Evolutionary conservation across 805 yeast genomes (phyloP).

Genomic region (Zygoascus flipseniorum): DNA sequence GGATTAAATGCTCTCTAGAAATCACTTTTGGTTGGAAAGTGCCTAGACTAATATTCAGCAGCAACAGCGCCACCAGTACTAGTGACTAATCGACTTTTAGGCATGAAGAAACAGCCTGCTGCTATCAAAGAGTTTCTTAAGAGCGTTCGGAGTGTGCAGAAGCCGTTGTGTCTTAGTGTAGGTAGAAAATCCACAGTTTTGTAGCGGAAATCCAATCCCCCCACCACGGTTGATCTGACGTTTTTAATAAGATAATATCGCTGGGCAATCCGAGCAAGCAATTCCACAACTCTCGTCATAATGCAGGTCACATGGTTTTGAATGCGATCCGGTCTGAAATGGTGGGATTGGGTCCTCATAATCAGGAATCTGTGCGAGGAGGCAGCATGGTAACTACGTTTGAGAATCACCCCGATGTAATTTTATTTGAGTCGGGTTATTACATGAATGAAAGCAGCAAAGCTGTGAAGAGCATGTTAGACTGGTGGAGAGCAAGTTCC

Average conservation of each 20-base stretch:
- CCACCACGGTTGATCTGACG: not conserved
- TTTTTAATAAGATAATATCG: slow-evolving; percentile 26
- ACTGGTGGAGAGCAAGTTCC: slow-evolving; percentile 18
- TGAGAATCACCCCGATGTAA: slow-evolving; percentile 20
- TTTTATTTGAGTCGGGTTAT: slow-evolving; percentile 44
- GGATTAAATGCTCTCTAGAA: too few species aligned
- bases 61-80: too few species aligned
- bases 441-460: slow-evolving; percentile 68
- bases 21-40: too few species aligned
- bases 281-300: slow-evolving; percentile 61
- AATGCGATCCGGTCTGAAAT: slow-evolving; percentile 23
- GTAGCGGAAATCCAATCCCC: not conserved
- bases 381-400: slow-evolving; percentile 12
- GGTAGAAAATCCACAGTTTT: not conserved
- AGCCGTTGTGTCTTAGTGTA: not conserved
- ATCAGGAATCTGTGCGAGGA: not conserved
- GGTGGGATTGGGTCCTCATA: not conserved
- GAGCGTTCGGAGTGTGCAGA: not conserved
- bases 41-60: too few species aligned
- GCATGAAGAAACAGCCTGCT: not conserved
- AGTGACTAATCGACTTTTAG: too few species aligned
- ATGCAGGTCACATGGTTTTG: slow-evolving; percentile 59
- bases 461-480: slow-evolving; percentile 44
- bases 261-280: slow-evolving; percentile 71
- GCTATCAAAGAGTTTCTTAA: not conserved